These are phyloP conservation scores for Fusarium robinianum DNA, from an alignment of 2,329 filamentous ascomycete genomes.

Conservation along the genomic window DNA sequence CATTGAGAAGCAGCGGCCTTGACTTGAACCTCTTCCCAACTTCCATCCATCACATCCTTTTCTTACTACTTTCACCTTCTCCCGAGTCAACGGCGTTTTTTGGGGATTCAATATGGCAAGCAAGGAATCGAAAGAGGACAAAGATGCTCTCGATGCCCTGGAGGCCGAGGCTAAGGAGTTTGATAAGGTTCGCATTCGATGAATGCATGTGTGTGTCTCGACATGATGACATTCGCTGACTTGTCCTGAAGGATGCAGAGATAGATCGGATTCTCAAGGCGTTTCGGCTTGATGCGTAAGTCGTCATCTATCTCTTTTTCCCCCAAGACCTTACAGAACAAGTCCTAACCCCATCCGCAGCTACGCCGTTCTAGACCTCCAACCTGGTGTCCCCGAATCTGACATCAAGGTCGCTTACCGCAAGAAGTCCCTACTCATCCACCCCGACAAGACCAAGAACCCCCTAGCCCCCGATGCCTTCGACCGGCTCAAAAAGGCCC, in stretches of 20 bases:
- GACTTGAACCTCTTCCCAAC: slow-evolving; percentile 7
- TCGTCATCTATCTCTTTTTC: slow-evolving; percentile 1
- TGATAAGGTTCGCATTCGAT: slow-evolving; percentile 67
- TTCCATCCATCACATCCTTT: slow-evolving; percentile 6
- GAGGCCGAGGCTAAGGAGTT: slow-evolving; percentile 88
- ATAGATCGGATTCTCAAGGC: slow-evolving; percentile 92
- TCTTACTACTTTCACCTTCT: neutral
- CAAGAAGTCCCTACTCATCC: slow-evolving; percentile 97
- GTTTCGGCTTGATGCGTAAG: slow-evolving; percentile 72
- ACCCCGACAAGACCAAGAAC: slow-evolving; percentile 97
- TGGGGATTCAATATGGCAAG: slow-evolving; percentile 42
- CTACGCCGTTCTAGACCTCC: slow-evolving; percentile 93
- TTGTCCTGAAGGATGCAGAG: slow-evolving; percentile 75
- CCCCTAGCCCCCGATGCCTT: slow-evolving; percentile 91
- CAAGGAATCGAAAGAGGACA: slow-evolving; percentile 57
- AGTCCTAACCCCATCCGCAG: slow-evolving; percentile 46
- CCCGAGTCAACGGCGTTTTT: neutral
- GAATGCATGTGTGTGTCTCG: no score
- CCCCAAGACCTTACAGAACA: neutral
- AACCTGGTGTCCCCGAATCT: slow-evolving; percentile 91
- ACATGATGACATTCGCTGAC: slow-evolving; percentile 26
- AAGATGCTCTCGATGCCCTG: slow-evolving; percentile 78
- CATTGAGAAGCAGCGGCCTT: slow-evolving; percentile 2
- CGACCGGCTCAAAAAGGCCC: slow-evolving; percentile 93
- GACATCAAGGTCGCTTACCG: slow-evolving; percentile 96